Evolutionary conservation across 371 early-diverging fungal species (phyloP).

Genomic region (Haplosporangium sp.): DNA sequence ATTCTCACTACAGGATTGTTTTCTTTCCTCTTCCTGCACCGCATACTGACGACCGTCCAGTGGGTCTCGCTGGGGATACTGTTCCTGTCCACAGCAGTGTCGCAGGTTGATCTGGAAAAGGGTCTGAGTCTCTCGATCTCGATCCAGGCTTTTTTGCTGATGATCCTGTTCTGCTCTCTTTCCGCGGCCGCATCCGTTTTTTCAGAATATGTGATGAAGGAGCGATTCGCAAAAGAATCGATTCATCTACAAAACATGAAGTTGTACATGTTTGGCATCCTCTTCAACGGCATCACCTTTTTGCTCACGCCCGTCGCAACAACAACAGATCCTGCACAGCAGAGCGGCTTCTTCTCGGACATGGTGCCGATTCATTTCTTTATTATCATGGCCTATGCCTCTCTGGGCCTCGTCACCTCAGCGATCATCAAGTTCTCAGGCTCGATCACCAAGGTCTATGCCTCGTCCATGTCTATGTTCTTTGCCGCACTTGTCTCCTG

Average conservation of each 20-base stretch:
- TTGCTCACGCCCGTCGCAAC: conserved; percentile 11
- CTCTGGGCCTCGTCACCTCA: conserved; percentile 52
- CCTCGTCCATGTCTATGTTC: conserved; percentile 56
- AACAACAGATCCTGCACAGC: not conserved
- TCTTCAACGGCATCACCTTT: conserved; percentile 54
- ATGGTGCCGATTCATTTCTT: conserved; percentile 45
- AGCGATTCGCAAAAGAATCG: conserved; percentile 51
- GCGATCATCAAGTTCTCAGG: conserved; percentile 59
- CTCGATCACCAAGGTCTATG: conserved; percentile 55
- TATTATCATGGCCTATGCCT: conserved; percentile 45
- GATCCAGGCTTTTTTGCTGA: conserved; percentile 47
- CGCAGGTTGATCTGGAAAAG: conserved; percentile 52
- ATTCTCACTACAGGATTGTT: conserved; percentile 55
- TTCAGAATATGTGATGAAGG: conserved; percentile 57
- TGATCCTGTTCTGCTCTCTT: conserved; percentile 51
- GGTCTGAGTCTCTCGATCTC: conserved; percentile 38
- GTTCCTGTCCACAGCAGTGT: conserved; percentile 51
- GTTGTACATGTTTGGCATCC: conserved; percentile 55
- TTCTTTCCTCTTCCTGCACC: conserved; percentile 48
- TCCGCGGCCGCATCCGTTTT: conserved; percentile 53
- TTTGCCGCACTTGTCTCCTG: conserved; percentile 55
- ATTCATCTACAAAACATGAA: conserved; percentile 58
- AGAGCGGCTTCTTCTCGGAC: conserved; percentile 37
- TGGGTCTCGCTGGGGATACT: conserved; percentile 51
- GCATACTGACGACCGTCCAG: conserved; percentile 34